phyloP scores from a whole-genome alignment of 2,329 filamentous ascomycete genomes.

The Celoporthe dispersa region DNA sequence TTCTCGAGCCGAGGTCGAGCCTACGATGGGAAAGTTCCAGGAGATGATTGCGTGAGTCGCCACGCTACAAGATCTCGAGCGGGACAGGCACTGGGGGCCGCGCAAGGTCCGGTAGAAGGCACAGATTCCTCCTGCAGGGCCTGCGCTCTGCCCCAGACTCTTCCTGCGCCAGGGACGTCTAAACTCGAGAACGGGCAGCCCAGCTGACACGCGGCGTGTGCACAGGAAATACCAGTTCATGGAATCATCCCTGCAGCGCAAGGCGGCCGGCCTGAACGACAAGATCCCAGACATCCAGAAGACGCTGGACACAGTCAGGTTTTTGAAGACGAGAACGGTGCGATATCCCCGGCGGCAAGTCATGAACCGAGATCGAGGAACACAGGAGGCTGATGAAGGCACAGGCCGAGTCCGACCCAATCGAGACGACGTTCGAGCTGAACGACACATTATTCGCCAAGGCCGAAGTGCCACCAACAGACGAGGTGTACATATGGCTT shows the following conservation, averaged over 20 bases:
- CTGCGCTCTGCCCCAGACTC: neutral
- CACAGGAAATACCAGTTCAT: slow-evolving; percentile 98
- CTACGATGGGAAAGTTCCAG: slow-evolving; percentile 81
- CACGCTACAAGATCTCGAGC: neutral
- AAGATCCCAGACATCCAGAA: slow-evolving; percentile 98
- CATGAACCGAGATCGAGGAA: no score
- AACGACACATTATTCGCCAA: slow-evolving; percentile 96
- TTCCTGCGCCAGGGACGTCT: neutral
- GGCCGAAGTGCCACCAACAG: slow-evolving; percentile 77
- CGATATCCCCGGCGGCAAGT: slow-evolving; percentile 23
- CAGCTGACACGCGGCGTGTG: slow-evolving; percentile 28
- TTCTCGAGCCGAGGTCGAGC: slow-evolving; percentile 77
- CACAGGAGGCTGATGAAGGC: slow-evolving; percentile 1
- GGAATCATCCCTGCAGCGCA: slow-evolving; percentile 89
- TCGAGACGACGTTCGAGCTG: slow-evolving; percentile 93
- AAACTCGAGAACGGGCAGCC: neutral
- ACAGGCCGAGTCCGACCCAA: slow-evolving; percentile 62
- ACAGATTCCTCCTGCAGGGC: neutral
- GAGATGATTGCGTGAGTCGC: slow-evolving; percentile 85
- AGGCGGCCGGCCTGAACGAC: slow-evolving; percentile 80
- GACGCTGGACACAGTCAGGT: slow-evolving; percentile 88
- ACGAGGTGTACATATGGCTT: slow-evolving; percentile 98
- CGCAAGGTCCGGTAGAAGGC: neutral
- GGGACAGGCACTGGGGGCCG: neutral
- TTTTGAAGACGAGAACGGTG: slow-evolving; percentile 78